Conservation (phyloP, 1,284 basidiomycete genomes). For the Ceratobasidium sp. region DNA sequence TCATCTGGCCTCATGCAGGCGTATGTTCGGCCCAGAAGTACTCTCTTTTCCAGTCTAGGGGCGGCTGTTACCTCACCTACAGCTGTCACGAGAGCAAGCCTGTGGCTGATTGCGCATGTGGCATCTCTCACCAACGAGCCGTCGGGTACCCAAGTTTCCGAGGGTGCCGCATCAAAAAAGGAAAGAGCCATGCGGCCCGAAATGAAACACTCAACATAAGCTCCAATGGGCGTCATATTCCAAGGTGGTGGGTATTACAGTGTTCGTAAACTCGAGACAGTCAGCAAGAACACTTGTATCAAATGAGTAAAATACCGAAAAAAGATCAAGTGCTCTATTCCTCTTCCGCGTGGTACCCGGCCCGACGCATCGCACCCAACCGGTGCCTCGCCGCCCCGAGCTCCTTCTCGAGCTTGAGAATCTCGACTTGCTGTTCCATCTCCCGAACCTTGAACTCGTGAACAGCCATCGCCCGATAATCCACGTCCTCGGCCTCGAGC, state of each 20-base stretch:
- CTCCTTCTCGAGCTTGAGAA: conserved; percentile 96
- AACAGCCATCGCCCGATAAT: conserved; percentile 92
- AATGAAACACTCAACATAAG: not conserved
- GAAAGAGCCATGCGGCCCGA: too few relatives aligned
- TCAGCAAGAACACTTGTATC: not conserved
- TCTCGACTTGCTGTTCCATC: conserved; percentile 99
- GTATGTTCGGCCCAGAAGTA: not conserved
- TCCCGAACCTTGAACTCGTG: conserved; percentile 97
- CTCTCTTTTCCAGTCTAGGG: not conserved
- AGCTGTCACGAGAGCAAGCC: too few relatives aligned
- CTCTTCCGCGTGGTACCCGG: conserved; percentile 87
- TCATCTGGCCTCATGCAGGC: too few relatives aligned
- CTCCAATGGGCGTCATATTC: conserved; percentile 13
- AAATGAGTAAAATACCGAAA: not conserved
- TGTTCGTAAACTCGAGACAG: conserved; percentile 16
- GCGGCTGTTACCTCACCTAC: too few relatives aligned
- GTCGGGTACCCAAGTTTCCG: too few relatives aligned
- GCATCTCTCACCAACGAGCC: too few relatives aligned
- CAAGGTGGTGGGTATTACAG: conserved; percentile 27
- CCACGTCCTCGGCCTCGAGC: conserved; percentile 79
- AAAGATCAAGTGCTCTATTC: conserved; percentile 61
- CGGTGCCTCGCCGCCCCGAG: conserved; percentile 87
- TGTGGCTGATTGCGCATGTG: too few relatives aligned
- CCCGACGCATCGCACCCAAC: conserved; percentile 89
- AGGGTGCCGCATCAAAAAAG: too few relatives aligned